Conservation (phyloP, 2,329 filamentous ascomycete genomes). For the Sordariomycetes sp. region DNA sequence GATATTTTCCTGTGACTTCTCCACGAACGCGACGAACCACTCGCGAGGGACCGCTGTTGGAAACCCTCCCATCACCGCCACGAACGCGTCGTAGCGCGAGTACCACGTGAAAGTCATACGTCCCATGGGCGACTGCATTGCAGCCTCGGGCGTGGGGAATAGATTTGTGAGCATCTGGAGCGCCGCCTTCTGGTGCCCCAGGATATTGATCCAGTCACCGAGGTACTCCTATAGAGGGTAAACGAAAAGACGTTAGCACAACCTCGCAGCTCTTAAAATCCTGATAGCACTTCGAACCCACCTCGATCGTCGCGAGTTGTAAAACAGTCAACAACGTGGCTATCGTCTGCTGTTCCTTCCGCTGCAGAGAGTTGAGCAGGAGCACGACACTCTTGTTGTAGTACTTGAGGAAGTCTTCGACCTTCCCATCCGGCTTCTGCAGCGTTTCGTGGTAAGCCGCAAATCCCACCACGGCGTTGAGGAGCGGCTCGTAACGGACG, state of each 20-base stretch:
- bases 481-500: slow-evolving; percentile 61
- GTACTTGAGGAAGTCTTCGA: slow-evolving; percentile 76
- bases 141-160: slow-evolving; percentile 60
- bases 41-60: slow-evolving; percentile 62
- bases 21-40: slow-evolving; percentile 62
- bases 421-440: slow-evolving; percentile 56
- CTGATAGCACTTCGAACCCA: slow-evolving; percentile 26
- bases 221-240: slow-evolving; percentile 62
- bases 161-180: slow-evolving; percentile 68
- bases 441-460: slow-evolving; percentile 78
- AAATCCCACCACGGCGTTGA: slow-evolving; percentile 83
- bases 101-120: slow-evolving; percentile 83
- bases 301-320: slow-evolving; percentile 88
- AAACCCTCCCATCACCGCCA: slow-evolving; percentile 72
- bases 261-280: not conserved
- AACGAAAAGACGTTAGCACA: slow-evolving; percentile 8
- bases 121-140: slow-evolving; percentile 59
- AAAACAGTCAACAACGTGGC: slow-evolving; percentile 78
- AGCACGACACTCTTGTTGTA: slow-evolving; percentile 81
- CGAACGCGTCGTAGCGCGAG: slow-evolving; percentile 74
- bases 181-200: slow-evolving; percentile 86
- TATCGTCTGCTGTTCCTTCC: slow-evolving; percentile 58
- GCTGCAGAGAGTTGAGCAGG: slow-evolving; percentile 60
- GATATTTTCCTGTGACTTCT: slow-evolving; percentile 51
- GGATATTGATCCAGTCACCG: slow-evolving; percentile 89